Base-by-base conservation (phyloP, 164 flowering plant genomes). In the Aristolochia californica region DNA sequence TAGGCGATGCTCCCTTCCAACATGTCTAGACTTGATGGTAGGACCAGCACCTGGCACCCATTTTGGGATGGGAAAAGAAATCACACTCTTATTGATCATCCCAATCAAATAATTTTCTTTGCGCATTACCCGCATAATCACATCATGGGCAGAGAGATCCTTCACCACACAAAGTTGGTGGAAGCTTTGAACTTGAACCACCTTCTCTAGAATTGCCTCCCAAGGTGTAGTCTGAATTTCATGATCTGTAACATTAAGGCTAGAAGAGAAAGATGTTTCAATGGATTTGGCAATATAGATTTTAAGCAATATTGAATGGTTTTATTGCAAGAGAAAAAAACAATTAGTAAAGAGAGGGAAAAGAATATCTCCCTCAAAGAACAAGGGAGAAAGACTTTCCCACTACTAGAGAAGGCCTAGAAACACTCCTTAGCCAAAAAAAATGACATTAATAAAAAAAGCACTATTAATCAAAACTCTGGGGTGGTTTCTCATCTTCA, bases 11-110 rank as follows among this genome's bases (percentile, higher is more conserved):
- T 60, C 75, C 16, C 47, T 69, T 56, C 85, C 95, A 78, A 71
- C 62, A 47, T 72, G 60, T 34, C 75, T 83, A 68, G 61, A 55
- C 58, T 70, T 83, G 57, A 84, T 83, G 43, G 80, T 68, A 49
- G 93, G 95, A 61, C 99, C 96, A 70, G 83, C 79, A 57, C 95
- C 99, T 1, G 97, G 99, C 62, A 90, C 65, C 99, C 97, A 94
- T 53, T 61, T 63, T 34, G 84, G 83, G 48, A 88, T 79, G 5
- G 96, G 95, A 66, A 94, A 86, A 57, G 96, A 82, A 66, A 94
- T 85, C n/a, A 94, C 79, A 5, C 96, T 96, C 69, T 94, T 94
- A 64, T 94, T 94, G 53, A 94, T 72, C 99, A 94, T 84, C 56
- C 95, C 99, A 62, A 94, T 90, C 77, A 94, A 77, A 71, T 90